These are phyloP conservation scores for Yamadazyma dushanensis DNA, from an alignment of 1,139 yeast genomes.

Conservation along the genomic window DNA sequence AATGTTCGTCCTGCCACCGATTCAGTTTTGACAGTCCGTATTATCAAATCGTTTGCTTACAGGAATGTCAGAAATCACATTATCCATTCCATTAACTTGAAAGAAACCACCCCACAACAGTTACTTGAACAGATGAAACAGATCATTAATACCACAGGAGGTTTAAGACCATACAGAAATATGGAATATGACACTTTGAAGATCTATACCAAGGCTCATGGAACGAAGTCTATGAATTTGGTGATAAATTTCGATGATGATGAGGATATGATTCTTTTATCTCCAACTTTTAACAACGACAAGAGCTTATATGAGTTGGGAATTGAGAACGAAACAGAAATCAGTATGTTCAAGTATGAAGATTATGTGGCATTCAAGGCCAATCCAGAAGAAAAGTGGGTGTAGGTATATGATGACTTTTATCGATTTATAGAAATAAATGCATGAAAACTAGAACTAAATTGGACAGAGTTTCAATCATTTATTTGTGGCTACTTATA, in stretches of 20 bases:
- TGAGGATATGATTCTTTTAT: slow-evolving; percentile 55
- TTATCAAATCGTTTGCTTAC: slow-evolving; percentile 89
- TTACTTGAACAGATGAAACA: slow-evolving; percentile 48
- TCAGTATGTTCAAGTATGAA: slow-evolving; percentile 68
- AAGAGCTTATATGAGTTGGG: slow-evolving; percentile 65
- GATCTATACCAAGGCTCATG: slow-evolving; percentile 92
- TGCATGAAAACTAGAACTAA: no score
- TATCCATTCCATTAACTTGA: slow-evolving; percentile 69
- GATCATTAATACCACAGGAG: slow-evolving; percentile 64
- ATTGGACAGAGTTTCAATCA: no score
- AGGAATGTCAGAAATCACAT: slow-evolving; percentile 85
- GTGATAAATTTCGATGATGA: slow-evolving; percentile 84
- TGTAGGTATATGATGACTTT: no score
- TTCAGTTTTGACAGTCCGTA: slow-evolving; percentile 79
- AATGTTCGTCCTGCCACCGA: slow-evolving; percentile 66
- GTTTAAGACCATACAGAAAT: slow-evolving; percentile 77
- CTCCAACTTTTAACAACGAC: slow-evolving; percentile 28
- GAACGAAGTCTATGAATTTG: slow-evolving; percentile 88
- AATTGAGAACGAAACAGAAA: slow-evolving; percentile 86
- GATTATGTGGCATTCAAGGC: slow-evolving; percentile 69
- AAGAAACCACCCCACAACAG: slow-evolving; percentile 64
- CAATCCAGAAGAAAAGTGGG: slow-evolving; percentile 92
- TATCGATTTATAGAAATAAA: no score
- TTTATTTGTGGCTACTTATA: no score
- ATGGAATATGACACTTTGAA: slow-evolving; percentile 78